phyloP scores from a whole-genome alignment of 805 yeast genomes.

The Metschnikowia borealis region DNA sequence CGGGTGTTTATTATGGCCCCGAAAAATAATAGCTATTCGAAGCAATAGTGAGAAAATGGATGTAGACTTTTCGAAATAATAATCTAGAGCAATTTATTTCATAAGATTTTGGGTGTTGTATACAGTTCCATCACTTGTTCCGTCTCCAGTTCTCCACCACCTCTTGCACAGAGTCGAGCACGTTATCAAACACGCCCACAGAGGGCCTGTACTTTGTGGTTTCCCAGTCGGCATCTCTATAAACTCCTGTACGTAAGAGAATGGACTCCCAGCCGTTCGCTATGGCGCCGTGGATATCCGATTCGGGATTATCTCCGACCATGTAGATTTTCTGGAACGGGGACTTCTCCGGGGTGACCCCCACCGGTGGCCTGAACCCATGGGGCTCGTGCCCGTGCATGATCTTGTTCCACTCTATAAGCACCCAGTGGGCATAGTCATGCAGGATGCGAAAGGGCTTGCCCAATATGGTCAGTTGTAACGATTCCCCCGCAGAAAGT shows the following conservation, averaged over 20 bases:
- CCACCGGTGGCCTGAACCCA: conserved; percentile 39
- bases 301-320: conserved; percentile 97
- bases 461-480: conserved; percentile 64
- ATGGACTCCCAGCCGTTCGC: conserved; percentile 85
- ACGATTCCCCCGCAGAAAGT: conserved; percentile 27
- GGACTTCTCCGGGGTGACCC: conserved; percentile 29
- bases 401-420: conserved; percentile 51
- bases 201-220: conserved; percentile 40
- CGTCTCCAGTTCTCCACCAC: conserved; percentile 11
- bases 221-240: conserved; percentile 52
- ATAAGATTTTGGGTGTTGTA: not conserved
- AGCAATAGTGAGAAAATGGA: no score
- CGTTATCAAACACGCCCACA: conserved; percentile 48
- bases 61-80: no score
- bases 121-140: not conserved
- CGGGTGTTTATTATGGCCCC: no score
- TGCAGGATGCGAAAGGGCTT: conserved; percentile 79
- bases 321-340: conserved; percentile 65
- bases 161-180: conserved; percentile 39
- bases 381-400: conserved; percentile 21
- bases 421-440: conserved; percentile 73
- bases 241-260: conserved; percentile 86
- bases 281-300: conserved; percentile 89
- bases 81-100: no score
- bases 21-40: no score